These are phyloP conservation scores for Vigna mungo DNA, from an alignment of 306 rosid species.

Conservation along the genomic window DNA sequence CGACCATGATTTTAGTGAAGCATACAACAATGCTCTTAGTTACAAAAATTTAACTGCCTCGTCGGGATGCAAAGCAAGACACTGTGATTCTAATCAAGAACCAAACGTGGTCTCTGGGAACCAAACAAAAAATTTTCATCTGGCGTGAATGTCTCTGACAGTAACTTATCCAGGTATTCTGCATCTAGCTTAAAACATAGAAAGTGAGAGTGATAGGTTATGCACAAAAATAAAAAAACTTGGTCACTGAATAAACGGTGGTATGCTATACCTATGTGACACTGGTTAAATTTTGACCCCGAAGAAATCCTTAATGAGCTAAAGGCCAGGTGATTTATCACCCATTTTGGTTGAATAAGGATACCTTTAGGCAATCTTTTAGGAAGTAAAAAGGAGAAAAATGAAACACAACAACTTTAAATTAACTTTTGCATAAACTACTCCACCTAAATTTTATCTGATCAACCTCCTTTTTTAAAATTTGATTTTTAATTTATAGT, in stretches of 20 bases:
- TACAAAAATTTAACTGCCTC: not conserved
- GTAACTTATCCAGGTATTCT: conserved; percentile 55
- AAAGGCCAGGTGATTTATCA: too few relatives aligned
- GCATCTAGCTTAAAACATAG: conserved; percentile 57
- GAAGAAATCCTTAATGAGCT: too few relatives aligned
- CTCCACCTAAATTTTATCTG: too few relatives aligned
- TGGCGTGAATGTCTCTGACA: conserved; percentile 46
- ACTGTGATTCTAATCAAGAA: conserved; percentile 1
- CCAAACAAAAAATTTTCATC: not conserved
- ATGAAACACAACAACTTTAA: too few relatives aligned
- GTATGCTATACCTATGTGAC: conserved; percentile 37
- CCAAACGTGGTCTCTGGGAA: not conserved
- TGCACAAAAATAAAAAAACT: not conserved
- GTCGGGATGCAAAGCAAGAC: conserved; percentile 25
- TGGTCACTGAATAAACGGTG: conserved; percentile 4
- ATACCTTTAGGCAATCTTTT: too few relatives aligned
- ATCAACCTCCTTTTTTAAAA: too few relatives aligned
- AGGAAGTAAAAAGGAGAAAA: too few relatives aligned
- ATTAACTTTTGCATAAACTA: too few relatives aligned
- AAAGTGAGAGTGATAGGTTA: not conserved
- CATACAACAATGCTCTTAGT: too few relatives aligned
- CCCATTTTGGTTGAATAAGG: too few relatives aligned
- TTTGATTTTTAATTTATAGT: too few relatives aligned
- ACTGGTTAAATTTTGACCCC: conserved; percentile 48
- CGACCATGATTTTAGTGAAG: not conserved